phyloP scores from a whole-genome alignment of 768 basidiomycete species.

The Suillus decipiens region DNA sequence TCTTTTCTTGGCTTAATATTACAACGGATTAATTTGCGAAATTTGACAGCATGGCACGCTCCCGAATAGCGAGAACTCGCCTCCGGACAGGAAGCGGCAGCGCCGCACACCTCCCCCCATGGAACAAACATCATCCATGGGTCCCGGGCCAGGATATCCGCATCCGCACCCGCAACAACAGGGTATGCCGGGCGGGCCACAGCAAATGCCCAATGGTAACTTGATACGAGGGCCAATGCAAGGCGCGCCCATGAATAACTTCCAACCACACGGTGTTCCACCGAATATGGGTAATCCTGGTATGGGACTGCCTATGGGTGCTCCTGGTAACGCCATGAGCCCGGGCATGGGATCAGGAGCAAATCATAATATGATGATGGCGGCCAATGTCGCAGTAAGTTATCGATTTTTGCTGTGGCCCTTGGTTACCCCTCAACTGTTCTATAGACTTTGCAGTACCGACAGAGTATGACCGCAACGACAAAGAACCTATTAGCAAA shows the following conservation, averaged over 20 bases:
- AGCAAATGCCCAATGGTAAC: constrained; percentile 41
- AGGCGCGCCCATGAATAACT: constrained; percentile 35
- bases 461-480: constrained; percentile 38
- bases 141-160: constrained; percentile 34
- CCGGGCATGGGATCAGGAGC: constrained; percentile 38
- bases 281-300: constrained; percentile 31
- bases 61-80: constrained; percentile 53
- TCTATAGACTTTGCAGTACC: constrained; percentile 36
- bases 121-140: constrained; percentile 43
- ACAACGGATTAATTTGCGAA: constrained; percentile 1
- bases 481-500: constrained; percentile 33
- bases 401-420: not conserved
- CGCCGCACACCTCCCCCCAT: constrained; percentile 49
- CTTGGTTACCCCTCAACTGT: not conserved
- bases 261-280: constrained; percentile 31
- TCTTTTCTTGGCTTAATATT: constrained; percentile 9
- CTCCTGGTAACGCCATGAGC: constrained; percentile 33
- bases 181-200: constrained; percentile 36
- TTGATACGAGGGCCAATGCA: constrained; percentile 40
- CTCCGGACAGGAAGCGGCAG: constrained; percentile 55
- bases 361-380: constrained; percentile 35
- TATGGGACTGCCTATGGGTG: constrained; percentile 37
- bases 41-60: constrained; percentile 45
- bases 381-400: constrained; percentile 27
- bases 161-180: constrained; percentile 32